Percentiles rank a stretch among this genome's conserved stretches.
These are phyloP conservation scores for Dalbergia cochinchinensis DNA, from an alignment of 306 rosid genomes.

Conservation along the genomic window DNA sequence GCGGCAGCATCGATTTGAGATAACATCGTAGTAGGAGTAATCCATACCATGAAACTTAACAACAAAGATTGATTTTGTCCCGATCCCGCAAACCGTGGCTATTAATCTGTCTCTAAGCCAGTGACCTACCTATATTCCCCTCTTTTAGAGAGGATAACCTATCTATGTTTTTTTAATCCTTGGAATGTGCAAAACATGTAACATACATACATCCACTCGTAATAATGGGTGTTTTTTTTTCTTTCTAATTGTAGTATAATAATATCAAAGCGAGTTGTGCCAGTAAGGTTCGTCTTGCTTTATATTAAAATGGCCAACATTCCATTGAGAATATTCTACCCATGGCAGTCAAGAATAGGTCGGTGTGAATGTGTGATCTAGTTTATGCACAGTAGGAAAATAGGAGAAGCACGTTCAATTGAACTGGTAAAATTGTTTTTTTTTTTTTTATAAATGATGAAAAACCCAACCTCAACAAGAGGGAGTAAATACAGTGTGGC, in stretches of 20 bases:
- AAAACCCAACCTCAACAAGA: too few relatives aligned
- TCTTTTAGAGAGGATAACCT: too few relatives aligned
- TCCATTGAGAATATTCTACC: neutral
- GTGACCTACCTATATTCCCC: neutral
- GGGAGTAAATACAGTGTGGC: too few relatives aligned
- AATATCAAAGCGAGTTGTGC: neutral
- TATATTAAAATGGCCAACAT: neutral
- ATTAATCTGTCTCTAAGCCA: conserved; percentile 14
- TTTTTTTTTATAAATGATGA: too few relatives aligned
- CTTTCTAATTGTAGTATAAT: neutral
- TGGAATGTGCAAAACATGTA: neutral
- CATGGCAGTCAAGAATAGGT: neutral
- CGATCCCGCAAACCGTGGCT: conserved; percentile 9
- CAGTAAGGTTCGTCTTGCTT: neutral
- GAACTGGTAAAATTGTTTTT: neutral
- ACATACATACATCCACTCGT: neutral
- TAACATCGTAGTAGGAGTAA: neutral
- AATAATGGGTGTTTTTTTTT: neutral
- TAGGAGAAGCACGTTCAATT: neutral
- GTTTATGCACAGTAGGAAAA: neutral
- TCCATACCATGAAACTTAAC: neutral
- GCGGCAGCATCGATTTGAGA: neutral
- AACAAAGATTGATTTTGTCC: conserved; percentile 2
- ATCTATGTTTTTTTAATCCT: too few relatives aligned
- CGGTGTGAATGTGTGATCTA: neutral